Percentiles rank a stretch among this genome's conserved stretches.
phyloP scores from a whole-genome alignment of 2,329 filamentous ascomycete species.

The Aspergillus ruber region DNA sequence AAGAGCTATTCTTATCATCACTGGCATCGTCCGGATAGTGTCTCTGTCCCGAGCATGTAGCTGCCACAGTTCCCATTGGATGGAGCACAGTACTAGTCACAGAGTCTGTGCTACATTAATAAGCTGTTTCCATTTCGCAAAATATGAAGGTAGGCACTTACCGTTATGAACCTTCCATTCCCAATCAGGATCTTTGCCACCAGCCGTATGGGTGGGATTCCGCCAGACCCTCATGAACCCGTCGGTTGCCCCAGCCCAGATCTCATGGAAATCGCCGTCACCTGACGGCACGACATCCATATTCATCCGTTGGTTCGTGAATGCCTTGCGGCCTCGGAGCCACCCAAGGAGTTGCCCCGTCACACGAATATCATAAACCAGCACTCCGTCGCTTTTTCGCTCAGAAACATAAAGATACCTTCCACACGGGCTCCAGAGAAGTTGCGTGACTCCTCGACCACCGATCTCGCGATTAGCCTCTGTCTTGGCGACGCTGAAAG shows the following conservation, averaged over 20 bases:
- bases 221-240: constrained; percentile 48
- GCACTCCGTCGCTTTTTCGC: constrained; percentile 48
- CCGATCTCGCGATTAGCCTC: constrained; percentile 32
- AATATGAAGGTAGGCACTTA: constrained; percentile 11
- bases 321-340: constrained; percentile 40
- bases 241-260: constrained; percentile 56
- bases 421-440: constrained; percentile 54
- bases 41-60: constrained; percentile 46
- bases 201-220: constrained; percentile 37
- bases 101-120: constrained; percentile 31
- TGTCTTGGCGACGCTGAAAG: constrained; percentile 43
- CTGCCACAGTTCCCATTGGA: constrained; percentile 41
- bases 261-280: constrained; percentile 39
- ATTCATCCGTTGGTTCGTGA: constrained; percentile 51
- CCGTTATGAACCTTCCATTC: constrained; percentile 42
- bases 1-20: constrained; percentile 7
- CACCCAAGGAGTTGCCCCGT: constrained; percentile 46
- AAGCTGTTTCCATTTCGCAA: constrained; percentile 2
- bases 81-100: constrained; percentile 44
- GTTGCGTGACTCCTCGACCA: constrained; percentile 50
- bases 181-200: constrained; percentile 36
- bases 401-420: constrained; percentile 55
- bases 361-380: constrained; percentile 56
- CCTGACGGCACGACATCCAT: constrained; percentile 44
- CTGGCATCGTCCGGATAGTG: constrained; percentile 14